phyloP scores from a whole-genome alignment of 352 stramenopile species.

The Poterioochromonas sp. region DNA sequence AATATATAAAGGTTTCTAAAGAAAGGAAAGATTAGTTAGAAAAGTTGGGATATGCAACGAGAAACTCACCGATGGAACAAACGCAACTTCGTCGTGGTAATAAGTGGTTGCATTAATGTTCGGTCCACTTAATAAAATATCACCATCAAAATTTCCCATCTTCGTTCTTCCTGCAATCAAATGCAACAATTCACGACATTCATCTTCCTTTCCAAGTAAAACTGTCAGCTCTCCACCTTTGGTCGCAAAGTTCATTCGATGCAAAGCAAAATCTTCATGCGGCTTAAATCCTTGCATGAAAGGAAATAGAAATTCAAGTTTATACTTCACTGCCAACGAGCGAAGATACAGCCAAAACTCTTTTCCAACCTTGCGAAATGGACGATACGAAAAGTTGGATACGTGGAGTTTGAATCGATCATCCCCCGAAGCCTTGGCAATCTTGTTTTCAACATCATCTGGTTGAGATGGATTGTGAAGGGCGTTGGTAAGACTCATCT shows the following conservation, averaged over 20 bases:
- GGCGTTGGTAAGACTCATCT: too few relatives aligned
- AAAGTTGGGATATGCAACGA: background rate
- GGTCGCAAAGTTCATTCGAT: background rate
- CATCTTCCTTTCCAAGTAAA: background rate
- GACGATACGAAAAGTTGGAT: too few relatives aligned
- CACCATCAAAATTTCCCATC: background rate
- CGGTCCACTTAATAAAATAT: background rate
- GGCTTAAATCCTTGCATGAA: too few relatives aligned
- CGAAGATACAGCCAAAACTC: too few relatives aligned
- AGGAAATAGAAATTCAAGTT: too few relatives aligned
- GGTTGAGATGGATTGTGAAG: too few relatives aligned
- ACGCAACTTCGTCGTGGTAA: slow-evolving; percentile 8
- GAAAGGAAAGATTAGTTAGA: background rate
- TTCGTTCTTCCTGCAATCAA: background rate
- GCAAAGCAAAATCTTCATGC: background rate
- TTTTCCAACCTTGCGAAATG: too few relatives aligned
- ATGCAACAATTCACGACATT: background rate
- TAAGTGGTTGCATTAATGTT: background rate
- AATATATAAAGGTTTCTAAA: slow-evolving; percentile 15
- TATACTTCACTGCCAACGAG: too few relatives aligned
- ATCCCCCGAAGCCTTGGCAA: too few relatives aligned
- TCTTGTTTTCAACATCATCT: too few relatives aligned
- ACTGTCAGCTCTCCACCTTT: background rate
- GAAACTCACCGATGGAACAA: background rate
- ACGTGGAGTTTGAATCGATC: too few relatives aligned